Evolutionary conservation across 192 early-diverging fungal genomes (phyloP).

Genomic region (Kickxella alabastrina): DNA sequence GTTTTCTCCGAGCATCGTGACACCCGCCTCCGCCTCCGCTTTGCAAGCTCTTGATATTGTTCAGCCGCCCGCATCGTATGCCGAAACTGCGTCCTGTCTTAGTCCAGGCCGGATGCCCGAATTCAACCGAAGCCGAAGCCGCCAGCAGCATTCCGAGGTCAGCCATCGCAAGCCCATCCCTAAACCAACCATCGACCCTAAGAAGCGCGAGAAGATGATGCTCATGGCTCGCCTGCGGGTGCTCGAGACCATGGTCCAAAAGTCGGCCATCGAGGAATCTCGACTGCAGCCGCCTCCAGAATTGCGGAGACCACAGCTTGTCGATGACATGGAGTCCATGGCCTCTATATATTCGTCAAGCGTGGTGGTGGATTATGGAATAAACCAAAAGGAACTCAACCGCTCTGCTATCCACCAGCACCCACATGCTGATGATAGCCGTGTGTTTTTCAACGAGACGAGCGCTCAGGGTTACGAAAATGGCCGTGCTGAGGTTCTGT

Average conservation of each 20-base stretch:
- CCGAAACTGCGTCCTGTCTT: conserved; percentile 18
- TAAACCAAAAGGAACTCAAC: conserved; percentile 28
- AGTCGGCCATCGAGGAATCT: conserved; percentile 32
- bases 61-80: not conserved
- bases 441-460: not conserved
- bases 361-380: conserved; percentile 39
- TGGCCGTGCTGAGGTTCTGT: conserved; percentile 18
- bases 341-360: conserved; percentile 40
- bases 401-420: not conserved
- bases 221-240: conserved; percentile 35
- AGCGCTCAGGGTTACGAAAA: not conserved
- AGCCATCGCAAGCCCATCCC: conserved; percentile 19
- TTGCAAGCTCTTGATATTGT: not conserved
- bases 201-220: conserved; percentile 21
- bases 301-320: conserved; percentile 16
- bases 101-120: conserved; percentile 28
- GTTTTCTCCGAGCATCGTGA: no score
- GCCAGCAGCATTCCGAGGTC: conserved; percentile 6
- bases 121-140: conserved; percentile 2
- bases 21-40: no score
- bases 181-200: not conserved
- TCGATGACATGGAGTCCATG: conserved; percentile 29
- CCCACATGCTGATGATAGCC: conserved; percentile 4
- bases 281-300: conserved; percentile 35
- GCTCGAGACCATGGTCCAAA: conserved; percentile 43